Conservation (phyloP, 306 rosid species). For the Acacia crassicarpa region DNA sequence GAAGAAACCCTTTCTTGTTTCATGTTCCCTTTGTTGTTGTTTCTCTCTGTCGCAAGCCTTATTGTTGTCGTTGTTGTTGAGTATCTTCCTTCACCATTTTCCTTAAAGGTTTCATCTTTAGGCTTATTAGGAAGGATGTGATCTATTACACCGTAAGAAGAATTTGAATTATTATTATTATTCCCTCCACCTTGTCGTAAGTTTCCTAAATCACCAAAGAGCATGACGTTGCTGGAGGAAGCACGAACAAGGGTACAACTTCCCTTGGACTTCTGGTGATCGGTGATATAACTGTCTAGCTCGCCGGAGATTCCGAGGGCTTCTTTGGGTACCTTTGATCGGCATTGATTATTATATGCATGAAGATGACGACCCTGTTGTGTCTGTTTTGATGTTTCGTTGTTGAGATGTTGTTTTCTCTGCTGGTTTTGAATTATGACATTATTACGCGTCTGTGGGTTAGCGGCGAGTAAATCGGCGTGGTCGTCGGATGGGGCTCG, state of each 20-base stretch:
- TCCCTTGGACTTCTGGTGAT: conserved; percentile 64
- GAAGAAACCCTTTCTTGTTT: conserved; percentile 46
- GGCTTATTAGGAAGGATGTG: conserved; percentile 31
- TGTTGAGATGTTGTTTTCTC: conserved; percentile 9
- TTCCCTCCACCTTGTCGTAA: conserved; percentile 43
- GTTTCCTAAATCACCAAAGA: conserved; percentile 72
- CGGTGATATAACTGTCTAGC: conserved; percentile 73
- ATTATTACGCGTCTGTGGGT: background rate
- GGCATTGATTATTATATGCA: conserved; percentile 37
- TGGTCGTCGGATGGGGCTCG: conserved; percentile 36
- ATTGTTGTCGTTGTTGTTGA: background rate
- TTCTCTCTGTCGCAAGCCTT: conserved; percentile 1
- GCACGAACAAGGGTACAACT: conserved; percentile 65
- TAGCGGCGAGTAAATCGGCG: conserved; percentile 10
- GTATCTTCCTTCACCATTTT: conserved; percentile 31
- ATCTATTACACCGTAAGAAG: conserved; percentile 38
- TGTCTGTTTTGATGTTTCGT: conserved; percentile 10
- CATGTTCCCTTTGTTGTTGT: conserved; percentile 12
- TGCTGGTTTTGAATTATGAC: background rate
- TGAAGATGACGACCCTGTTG: conserved; percentile 18
- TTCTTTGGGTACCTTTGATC: conserved; percentile 65
- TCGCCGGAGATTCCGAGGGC: conserved; percentile 79
- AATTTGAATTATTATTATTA: conserved; percentile 17
- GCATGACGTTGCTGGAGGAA: conserved; percentile 84
- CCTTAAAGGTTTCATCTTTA: conserved; percentile 28